Conservation (phyloP, 352 stramenopile genomes). For the Halophytophthora batemanensis region DNA sequence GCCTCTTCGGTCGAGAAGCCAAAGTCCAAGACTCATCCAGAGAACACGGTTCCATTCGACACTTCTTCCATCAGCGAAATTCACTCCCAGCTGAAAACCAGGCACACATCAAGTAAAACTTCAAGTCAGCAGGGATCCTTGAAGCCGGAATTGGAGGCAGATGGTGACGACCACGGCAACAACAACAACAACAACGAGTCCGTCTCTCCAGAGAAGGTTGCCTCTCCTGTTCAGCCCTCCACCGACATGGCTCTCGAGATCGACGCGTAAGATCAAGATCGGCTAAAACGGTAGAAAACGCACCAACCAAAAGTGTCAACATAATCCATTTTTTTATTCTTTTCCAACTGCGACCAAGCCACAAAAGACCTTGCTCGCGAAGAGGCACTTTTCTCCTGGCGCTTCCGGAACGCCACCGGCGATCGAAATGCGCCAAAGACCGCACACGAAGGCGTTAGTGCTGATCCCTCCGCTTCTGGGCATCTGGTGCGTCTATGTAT, state of each 20-base stretch:
- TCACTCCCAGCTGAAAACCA: conserved; percentile 48
- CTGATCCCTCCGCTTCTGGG: too few relatives aligned
- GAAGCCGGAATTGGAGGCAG: conserved; percentile 21
- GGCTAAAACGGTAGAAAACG: too few relatives aligned
- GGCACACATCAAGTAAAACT: conserved; percentile 30
- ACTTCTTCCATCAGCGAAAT: conserved; percentile 55
- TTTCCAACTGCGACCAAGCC: too few relatives aligned
- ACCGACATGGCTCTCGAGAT: conserved; percentile 12
- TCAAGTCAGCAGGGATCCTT: conserved; percentile 5
- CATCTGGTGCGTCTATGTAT: too few relatives aligned
- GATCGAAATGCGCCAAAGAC: too few relatives aligned
- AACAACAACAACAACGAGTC: conserved; percentile 53
- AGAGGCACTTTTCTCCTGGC: too few relatives aligned
- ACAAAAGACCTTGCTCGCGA: too few relatives aligned
- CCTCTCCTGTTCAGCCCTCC: conserved; percentile 20
- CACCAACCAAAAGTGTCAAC: too few relatives aligned
- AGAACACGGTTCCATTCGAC: conserved; percentile 46
- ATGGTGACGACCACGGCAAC: conserved; percentile 25
- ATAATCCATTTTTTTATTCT: too few relatives aligned
- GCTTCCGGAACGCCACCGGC: too few relatives aligned
- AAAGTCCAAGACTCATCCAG: conserved; percentile 14
- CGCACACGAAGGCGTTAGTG: too few relatives aligned
- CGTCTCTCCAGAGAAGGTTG: conserved; percentile 32
- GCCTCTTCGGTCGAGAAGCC: conserved; percentile 32
- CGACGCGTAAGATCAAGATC: conserved; percentile 9